These are phyloP conservation scores for Phylloporus rhodoxanthus DNA, from an alignment of 768 basidiomycete species.

Conservation along the genomic window DNA sequence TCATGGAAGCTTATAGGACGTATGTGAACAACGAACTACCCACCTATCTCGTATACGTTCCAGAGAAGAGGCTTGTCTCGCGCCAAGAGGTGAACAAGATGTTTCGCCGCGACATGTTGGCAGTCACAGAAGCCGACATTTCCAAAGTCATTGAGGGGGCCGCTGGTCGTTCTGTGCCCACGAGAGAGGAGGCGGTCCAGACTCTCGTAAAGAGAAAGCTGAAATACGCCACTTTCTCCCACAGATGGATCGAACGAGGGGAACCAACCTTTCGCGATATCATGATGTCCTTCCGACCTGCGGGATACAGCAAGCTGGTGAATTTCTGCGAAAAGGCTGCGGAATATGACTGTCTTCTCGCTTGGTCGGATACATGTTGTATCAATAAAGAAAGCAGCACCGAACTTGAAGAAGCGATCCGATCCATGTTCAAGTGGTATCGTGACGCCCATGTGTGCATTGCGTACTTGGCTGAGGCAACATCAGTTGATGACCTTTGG, in stretches of 20 bases:
- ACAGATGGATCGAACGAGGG: conserved; percentile 27
- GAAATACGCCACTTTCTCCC: conserved; percentile 28
- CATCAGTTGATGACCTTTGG: conserved; percentile 23
- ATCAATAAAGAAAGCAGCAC: conserved; percentile 33
- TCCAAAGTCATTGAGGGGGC: conserved; percentile 13
- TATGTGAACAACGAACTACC: conserved; percentile 29
- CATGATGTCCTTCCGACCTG: conserved; percentile 24
- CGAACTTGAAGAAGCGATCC: conserved; percentile 31
- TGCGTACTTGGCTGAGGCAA: conserved; percentile 28
- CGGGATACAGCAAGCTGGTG: conserved; percentile 24
- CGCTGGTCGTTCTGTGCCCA: conserved; percentile 20
- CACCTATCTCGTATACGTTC: conserved; percentile 25
- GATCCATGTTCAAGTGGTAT: conserved; percentile 33
- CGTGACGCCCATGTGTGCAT: conserved; percentile 27
- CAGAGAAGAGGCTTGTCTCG: conserved; percentile 23
- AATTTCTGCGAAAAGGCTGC: conserved; percentile 24
- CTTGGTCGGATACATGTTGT: conserved; percentile 34
- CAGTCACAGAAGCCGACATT: conserved; percentile 24
- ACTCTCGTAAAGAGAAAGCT: conserved; percentile 20
- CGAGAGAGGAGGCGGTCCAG: conserved; percentile 24
- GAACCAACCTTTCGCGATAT: conserved; percentile 28
- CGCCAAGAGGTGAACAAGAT: conserved; percentile 29
- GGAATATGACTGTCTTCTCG: conserved; percentile 25
- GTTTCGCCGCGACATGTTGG: conserved; percentile 24
- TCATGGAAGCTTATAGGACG: conserved; percentile 18